phyloP scores from a whole-genome alignment of 2,329 filamentous ascomycete species.

The Calonectria naviculata region DNA sequence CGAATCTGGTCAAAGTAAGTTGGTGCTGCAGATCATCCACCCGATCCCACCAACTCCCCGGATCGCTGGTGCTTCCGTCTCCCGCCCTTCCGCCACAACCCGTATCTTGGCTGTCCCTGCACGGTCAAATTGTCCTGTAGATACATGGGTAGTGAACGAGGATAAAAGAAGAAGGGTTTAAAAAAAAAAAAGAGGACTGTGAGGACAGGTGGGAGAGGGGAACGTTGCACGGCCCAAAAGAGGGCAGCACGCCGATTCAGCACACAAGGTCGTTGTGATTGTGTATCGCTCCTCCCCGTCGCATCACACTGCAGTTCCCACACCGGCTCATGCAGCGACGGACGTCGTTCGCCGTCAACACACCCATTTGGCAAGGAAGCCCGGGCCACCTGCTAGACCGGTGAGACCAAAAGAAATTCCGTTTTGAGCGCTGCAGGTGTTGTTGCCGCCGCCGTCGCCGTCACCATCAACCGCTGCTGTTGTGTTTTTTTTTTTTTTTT shows the following conservation, averaged over 20 bases:
- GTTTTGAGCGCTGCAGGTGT: background rate
- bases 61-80: background rate
- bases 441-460: background rate
- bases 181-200: background rate
- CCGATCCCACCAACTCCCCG: background rate
- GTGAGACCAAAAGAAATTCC: background rate
- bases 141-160: too few species aligned
- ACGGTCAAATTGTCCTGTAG: background rate
- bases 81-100: background rate
- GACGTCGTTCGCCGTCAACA: background rate
- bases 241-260: slow-evolving; percentile 3
- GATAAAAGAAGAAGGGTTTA: background rate
- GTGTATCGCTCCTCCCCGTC: background rate
- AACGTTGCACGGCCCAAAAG: background rate
- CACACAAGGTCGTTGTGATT: background rate
- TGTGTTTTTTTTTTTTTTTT: background rate
- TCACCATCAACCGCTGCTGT: background rate
- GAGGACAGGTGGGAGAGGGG: background rate
- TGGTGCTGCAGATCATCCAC: background rate
- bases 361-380: background rate
- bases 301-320: slow-evolving; percentile 1
- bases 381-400: background rate
- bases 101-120: background rate
- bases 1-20: background rate
- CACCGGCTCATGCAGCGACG: background rate